phyloP scores from a whole-genome alignment of 2,329 filamentous ascomycete genomes.

The Bipolaris oryzae region DNA sequence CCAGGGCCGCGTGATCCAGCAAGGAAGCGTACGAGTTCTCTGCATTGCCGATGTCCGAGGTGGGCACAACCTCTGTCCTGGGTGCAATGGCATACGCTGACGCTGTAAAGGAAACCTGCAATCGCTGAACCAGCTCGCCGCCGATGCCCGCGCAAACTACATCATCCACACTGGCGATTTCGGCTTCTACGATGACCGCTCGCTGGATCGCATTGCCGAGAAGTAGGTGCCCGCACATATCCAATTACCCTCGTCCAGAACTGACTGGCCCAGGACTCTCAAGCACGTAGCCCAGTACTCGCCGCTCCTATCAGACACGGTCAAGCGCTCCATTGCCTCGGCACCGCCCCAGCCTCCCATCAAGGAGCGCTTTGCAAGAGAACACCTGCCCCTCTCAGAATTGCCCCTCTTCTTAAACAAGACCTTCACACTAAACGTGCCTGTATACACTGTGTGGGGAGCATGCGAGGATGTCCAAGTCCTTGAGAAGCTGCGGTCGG shows the following conservation, averaged over 20 bases:
- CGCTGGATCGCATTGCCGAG: constrained; percentile 94
- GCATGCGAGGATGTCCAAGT: constrained; percentile 98
- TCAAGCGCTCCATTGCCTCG: constrained; percentile 70
- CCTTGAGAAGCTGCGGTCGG: constrained; percentile 94
- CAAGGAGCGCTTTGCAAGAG: constrained; percentile 81
- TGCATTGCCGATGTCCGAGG: constrained; percentile 61
- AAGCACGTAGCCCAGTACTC: constrained; percentile 99
- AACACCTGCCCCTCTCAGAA: constrained; percentile 89
- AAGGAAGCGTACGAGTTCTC: constrained; percentile 56
- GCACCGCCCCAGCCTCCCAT: constrained; percentile 71
- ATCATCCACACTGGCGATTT: constrained; percentile 99
- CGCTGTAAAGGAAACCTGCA: constrained; percentile 79
- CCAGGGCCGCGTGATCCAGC: constrained; percentile 59
- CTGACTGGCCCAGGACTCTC: constrained; percentile 69
- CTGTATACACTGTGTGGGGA: constrained; percentile 98
- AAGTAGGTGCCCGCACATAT: constrained; percentile 67
- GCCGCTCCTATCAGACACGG: constrained; percentile 81
- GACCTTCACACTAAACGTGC: constrained; percentile 88
- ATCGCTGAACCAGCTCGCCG: constrained; percentile 95
- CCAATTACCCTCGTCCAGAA: neutral
- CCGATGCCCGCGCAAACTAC: constrained; percentile 91
- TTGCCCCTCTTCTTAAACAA: constrained; percentile 87
- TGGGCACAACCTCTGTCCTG: constrained; percentile 27
- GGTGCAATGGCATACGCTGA: constrained; percentile 10
- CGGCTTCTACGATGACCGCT: constrained; percentile 97